phyloP scores from a whole-genome alignment of 352 stramenopile species.

The Globisporangium acanthophoron region DNA sequence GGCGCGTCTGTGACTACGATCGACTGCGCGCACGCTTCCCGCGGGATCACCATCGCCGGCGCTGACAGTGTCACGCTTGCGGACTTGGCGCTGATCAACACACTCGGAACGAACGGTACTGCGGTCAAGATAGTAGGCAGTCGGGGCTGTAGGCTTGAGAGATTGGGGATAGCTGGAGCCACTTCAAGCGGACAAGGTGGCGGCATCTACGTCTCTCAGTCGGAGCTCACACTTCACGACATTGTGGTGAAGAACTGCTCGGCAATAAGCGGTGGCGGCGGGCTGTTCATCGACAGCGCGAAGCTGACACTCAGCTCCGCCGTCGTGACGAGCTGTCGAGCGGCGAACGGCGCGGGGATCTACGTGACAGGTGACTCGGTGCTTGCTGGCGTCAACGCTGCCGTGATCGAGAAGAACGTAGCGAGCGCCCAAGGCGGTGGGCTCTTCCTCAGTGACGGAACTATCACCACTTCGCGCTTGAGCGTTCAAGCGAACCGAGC shows the following conservation, averaged over 20 bases:
- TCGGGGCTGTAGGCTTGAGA: slow-evolving; percentile 15
- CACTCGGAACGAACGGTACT: slow-evolving; percentile 13
- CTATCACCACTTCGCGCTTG: slow-evolving; percentile 4
- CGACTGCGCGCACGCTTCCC: slow-evolving; percentile 22
- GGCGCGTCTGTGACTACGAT: slow-evolving; percentile 26
- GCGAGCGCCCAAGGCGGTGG: slow-evolving; percentile 23
- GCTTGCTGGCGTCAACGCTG: slow-evolving; percentile 14
- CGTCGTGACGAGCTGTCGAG: slow-evolving; percentile 12
- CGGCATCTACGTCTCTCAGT: slow-evolving; percentile 21
- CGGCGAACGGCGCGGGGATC: slow-evolving; percentile 22
- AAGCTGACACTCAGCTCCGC: slow-evolving; percentile 14
- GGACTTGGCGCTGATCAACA: slow-evolving; percentile 25
- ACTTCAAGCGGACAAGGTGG: slow-evolving; percentile 21
- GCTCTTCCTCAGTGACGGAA: slow-evolving; percentile 16
- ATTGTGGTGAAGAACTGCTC: slow-evolving; percentile 15
- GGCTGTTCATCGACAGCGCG: slow-evolving; percentile 23
- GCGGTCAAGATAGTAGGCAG: slow-evolving; percentile 21
- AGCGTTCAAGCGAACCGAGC: slow-evolving; percentile 25
- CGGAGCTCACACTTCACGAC: slow-evolving; percentile 19
- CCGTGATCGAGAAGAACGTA: slow-evolving; percentile 20
- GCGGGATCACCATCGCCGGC: slow-evolving; percentile 24
- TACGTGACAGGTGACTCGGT: slow-evolving; percentile 17
- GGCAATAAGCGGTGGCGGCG: slow-evolving; percentile 21
- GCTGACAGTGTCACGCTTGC: slow-evolving; percentile 12
- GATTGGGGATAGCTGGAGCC: slow-evolving; percentile 12